Evolutionary conservation across 176 grass and related monocot species (phyloP).

Genomic region (Olyra latifolia): DNA sequence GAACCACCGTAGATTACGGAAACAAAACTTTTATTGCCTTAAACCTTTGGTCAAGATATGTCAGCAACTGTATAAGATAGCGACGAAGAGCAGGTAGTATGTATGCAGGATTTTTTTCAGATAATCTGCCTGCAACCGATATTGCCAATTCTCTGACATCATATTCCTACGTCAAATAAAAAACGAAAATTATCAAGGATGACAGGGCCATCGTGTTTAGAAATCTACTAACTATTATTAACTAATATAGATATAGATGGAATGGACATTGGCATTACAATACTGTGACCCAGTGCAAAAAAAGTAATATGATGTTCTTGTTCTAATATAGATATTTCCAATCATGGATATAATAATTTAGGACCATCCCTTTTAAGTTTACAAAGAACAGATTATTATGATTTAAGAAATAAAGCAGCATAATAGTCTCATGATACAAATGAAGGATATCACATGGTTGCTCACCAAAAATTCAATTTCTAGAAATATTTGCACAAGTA

Average conservation of each 20-base stretch:
- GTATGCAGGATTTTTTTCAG: slow-evolving; percentile 99
- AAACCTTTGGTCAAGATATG: slow-evolving; percentile 94
- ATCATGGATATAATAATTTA: slow-evolving; percentile 1
- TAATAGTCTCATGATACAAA: background rate
- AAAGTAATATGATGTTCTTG: background rate
- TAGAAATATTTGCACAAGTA: background rate
- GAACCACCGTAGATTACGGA: slow-evolving; percentile 29
- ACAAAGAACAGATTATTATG: background rate
- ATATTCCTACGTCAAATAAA: slow-evolving; percentile 69
- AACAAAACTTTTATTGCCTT: slow-evolving; percentile 5
- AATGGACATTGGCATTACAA: background rate
- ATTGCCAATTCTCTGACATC: slow-evolving; percentile 89
- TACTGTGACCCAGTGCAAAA: background rate
- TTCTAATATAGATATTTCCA: background rate
- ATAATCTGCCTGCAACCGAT: slow-evolving; percentile 87
- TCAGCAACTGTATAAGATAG: slow-evolving; percentile 94
- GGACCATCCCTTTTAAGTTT: background rate
- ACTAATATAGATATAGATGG: background rate
- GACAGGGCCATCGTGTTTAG: background rate
- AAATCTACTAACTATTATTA: slow-evolving; percentile 23
- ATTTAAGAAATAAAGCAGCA: background rate
- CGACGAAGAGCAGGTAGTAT: slow-evolving; percentile 96
- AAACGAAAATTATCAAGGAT: slow-evolving; percentile 16
- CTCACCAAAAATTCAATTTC: background rate
- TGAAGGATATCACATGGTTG: background rate